phyloP scores from a whole-genome alignment of 2,329 filamentous ascomycete species.

The Hymenoscyphus repandus region DNA sequence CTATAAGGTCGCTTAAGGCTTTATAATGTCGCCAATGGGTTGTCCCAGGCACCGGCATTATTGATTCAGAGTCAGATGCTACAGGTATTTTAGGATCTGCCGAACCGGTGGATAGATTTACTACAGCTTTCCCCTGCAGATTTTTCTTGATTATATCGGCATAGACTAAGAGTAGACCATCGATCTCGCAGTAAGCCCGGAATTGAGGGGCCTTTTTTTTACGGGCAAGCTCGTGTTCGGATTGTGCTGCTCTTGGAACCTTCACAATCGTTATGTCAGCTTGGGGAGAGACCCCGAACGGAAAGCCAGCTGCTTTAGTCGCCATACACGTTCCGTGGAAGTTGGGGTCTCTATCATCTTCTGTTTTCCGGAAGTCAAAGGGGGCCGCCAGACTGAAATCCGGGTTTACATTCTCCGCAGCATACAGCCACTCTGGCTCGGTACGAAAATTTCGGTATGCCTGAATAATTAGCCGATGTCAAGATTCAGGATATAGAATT shows the following conservation, averaged over 20 bases:
- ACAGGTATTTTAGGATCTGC: too few species aligned
- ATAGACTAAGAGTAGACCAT: too few species aligned
- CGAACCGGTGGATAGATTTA: too few species aligned
- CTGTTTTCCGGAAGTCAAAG: neutral
- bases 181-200: too few species aligned
- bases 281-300: neutral
- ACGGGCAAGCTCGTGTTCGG: neutral
- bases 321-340: neutral
- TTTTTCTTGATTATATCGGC: too few species aligned
- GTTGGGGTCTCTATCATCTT: neutral
- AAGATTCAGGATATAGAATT: neutral
- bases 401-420: neutral
- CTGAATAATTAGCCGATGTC: neutral
- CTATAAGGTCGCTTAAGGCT: too few species aligned
- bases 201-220: neutral
- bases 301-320: neutral
- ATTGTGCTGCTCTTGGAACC: neutral
- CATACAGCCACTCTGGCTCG: neutral
- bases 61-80: too few species aligned
- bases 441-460: neutral
- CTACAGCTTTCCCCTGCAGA: too few species aligned
- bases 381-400: neutral
- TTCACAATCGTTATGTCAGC: neutral
- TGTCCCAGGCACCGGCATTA: too few species aligned
- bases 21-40: too few species aligned